Percentiles rank a stretch among this genome's conserved stretches.
Conservation (phyloP, 2,329 filamentous ascomycete genomes). For the Neofusicoccum laricinum region DNA sequence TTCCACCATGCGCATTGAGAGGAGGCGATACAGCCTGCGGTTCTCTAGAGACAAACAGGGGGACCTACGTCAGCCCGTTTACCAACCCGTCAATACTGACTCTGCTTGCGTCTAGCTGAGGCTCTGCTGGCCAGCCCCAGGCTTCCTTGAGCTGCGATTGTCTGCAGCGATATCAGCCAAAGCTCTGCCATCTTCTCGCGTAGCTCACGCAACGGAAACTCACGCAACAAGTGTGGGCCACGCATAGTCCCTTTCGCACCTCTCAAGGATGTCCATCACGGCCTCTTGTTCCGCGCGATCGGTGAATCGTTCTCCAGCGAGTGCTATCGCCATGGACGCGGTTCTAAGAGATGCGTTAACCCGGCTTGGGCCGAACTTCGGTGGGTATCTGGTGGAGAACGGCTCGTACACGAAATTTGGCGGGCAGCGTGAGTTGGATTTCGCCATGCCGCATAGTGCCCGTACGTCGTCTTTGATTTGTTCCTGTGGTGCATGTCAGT, state of each 20-base stretch:
- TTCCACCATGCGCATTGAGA: neutral
- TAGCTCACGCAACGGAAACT: slow-evolving; percentile 34
- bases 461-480: slow-evolving; percentile 49
- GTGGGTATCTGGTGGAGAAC: neutral
- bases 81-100: slow-evolving; percentile 12
- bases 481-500: slow-evolving; percentile 30
- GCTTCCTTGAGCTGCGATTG: slow-evolving; percentile 18
- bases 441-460: slow-evolving; percentile 57
- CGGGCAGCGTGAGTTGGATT: slow-evolving; percentile 55
- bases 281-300: slow-evolving; percentile 48
- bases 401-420: slow-evolving; percentile 50
- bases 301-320: slow-evolving; percentile 49
- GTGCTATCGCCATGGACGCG: slow-evolving; percentile 31
- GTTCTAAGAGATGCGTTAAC: slow-evolving; percentile 18
- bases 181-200: no score
- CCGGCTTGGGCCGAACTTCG: neutral
- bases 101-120: neutral
- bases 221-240: slow-evolving; percentile 52
- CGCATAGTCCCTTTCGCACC: slow-evolving; percentile 51
- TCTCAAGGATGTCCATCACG: slow-evolving; percentile 46
- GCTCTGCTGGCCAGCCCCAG: slow-evolving; percentile 14
- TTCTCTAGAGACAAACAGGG: neutral
- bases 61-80: neutral
- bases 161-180: neutral
- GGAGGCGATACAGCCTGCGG: neutral